Conservation (phyloP, 202 grass and related monocot species). For the Tripidium arundinaceum region DNA sequence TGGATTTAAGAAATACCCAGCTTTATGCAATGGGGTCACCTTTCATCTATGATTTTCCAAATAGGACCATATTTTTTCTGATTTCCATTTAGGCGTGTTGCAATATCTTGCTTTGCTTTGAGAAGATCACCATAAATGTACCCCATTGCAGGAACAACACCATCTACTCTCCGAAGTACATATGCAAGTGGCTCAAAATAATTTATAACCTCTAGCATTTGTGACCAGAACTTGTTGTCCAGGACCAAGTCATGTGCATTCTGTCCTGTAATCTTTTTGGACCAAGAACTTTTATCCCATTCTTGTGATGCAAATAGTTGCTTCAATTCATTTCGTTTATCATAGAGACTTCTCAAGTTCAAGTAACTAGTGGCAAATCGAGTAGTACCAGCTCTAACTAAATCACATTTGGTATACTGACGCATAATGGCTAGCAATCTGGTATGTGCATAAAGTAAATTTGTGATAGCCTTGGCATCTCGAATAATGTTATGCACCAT, state of each 20-base stretch:
- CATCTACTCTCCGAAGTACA: conserved; percentile 14
- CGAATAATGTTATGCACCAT: conserved; percentile 3
- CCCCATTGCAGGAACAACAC: neutral
- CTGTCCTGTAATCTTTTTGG: neutral
- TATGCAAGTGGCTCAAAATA: neutral
- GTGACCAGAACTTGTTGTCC: neutral
- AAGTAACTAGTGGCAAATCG: conserved; percentile 19
- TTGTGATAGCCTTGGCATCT: neutral
- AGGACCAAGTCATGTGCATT: neutral
- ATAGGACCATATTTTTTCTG: neutral
- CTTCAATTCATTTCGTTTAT: neutral
- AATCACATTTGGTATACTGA: neutral
- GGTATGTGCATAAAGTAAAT: neutral
- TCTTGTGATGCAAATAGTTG: neutral
- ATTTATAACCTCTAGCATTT: neutral
- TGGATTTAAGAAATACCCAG: conserved; percentile 14
- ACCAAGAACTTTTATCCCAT: neutral
- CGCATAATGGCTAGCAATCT: neutral
- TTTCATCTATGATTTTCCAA: conserved; percentile 28
- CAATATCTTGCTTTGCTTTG: conserved; percentile 16
- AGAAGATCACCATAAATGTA: conserved; percentile 23
- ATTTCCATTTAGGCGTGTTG: neutral
- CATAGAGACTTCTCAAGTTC: conserved; percentile 1
- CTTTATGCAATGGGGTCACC: conserved; percentile 14
- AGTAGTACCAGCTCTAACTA: conserved; percentile 1